phyloP scores from a whole-genome alignment of 257 asterid genomes.

The Solanum sitiens region DNA sequence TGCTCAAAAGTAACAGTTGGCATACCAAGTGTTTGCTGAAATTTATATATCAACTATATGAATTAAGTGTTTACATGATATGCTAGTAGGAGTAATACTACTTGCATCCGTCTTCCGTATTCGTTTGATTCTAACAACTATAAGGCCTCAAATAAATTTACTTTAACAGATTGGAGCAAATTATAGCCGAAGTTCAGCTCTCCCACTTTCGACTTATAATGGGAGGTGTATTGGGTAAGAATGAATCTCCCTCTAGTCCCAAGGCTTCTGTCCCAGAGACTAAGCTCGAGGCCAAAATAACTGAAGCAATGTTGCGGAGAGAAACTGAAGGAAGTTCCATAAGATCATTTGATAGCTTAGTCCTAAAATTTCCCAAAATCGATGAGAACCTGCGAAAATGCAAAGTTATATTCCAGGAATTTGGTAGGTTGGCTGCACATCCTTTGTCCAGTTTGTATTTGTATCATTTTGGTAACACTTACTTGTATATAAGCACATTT shows the following conservation, averaged over 20 bases:
- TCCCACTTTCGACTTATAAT: slow-evolving; percentile 18
- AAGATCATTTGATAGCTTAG: slow-evolving; percentile 58
- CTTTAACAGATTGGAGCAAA: background rate
- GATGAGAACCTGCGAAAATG: slow-evolving; percentile 74
- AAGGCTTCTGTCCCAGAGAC: slow-evolving; percentile 43
- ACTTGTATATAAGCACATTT: background rate
- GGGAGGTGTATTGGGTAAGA: slow-evolving; percentile 63
- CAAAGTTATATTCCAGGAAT: slow-evolving; percentile 51
- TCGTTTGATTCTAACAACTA: background rate
- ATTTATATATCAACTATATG: background rate
- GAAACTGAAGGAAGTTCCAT: slow-evolving; percentile 58
- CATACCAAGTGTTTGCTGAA: background rate
- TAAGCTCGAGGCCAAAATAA: slow-evolving; percentile 64
- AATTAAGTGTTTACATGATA: background rate
- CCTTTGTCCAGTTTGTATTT: background rate
- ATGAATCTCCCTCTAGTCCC: slow-evolving; percentile 22
- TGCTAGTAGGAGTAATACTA: background rate
- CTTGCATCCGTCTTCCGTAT: background rate
- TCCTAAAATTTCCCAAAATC: slow-evolving; percentile 79
- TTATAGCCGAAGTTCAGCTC: background rate
- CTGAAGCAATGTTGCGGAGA: slow-evolving; percentile 53
- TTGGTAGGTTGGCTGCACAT: slow-evolving; percentile 31
- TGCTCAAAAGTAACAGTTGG: background rate
- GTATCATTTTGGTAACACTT: background rate
- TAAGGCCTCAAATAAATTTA: background rate